phyloP scores from a whole-genome alignment of 148 eudicot genomes.

The Persicaria tinctoria region DNA sequence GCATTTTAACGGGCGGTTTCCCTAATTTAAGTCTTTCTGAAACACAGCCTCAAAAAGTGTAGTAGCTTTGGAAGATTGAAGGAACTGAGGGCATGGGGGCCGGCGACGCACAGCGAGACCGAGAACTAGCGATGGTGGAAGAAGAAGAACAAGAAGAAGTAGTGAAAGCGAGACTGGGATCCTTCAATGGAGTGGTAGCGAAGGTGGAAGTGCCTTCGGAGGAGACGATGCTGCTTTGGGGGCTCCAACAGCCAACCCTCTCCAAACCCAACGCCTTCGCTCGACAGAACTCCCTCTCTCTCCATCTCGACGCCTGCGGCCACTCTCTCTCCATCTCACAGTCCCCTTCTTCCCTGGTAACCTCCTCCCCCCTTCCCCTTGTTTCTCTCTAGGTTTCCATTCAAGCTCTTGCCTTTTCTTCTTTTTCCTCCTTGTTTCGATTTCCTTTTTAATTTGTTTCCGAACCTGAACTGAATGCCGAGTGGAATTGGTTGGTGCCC shows the following conservation, averaged over 20 bases:
- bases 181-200: slow-evolving; percentile 44
- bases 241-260: slow-evolving; percentile 67
- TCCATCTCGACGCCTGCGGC: slow-evolving; percentile 72
- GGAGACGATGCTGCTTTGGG: slow-evolving; percentile 86
- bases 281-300: slow-evolving; percentile 55
- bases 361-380: neutral
- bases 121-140: slow-evolving; percentile 2
- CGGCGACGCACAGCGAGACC: neutral
- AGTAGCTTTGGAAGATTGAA: too few relatives aligned
- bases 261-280: slow-evolving; percentile 71
- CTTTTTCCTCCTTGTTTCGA: too few relatives aligned
- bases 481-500: neutral
- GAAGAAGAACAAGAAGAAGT: slow-evolving; percentile 26
- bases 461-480: neutral
- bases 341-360: slow-evolving; percentile 81
- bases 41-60: too few relatives aligned
- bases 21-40: too few relatives aligned
- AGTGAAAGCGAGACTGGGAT: slow-evolving; percentile 38
- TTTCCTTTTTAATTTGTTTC: neutral
- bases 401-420: neutral
- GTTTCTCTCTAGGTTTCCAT: neutral
- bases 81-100: neutral
- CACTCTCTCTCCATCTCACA: slow-evolving; percentile 70
- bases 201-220: slow-evolving; percentile 39
- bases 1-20: too few relatives aligned